Evolutionary conservation across 2,329 filamentous ascomycete species (phyloP).

Genomic region (Neonectria neomacrospora): DNA sequence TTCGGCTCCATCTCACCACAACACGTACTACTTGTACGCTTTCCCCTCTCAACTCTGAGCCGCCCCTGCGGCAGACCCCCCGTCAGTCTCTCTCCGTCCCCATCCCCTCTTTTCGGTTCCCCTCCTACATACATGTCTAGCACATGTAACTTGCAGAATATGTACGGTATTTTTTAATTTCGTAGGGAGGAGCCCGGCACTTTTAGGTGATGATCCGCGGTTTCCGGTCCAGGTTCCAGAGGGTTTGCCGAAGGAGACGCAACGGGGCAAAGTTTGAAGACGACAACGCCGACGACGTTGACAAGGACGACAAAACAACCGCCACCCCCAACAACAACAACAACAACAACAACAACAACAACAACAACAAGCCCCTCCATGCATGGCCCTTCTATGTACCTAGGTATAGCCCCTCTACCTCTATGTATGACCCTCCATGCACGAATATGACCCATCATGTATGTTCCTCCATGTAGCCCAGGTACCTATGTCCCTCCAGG

Average conservation of each 20-base stretch:
- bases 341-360: neutral
- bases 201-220: conserved; percentile 37
- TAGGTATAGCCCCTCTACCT: too few species aligned
- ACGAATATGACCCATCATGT: too few species aligned
- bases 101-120: conserved; percentile 19
- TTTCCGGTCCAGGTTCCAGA: conserved; percentile 31
- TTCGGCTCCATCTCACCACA: conserved; percentile 13
- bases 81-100: conserved; percentile 1
- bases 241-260: conserved; percentile 9
- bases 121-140: conserved; percentile 10
- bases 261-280: conserved; percentile 18
- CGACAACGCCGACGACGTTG: conserved; percentile 9
- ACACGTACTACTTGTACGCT: neutral
- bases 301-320: conserved; percentile 1
- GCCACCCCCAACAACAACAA: conserved; percentile 1
- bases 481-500: neutral
- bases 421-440: neutral
- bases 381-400: too few species aligned
- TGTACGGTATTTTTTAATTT: conserved; percentile 24
- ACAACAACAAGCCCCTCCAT: neutral
- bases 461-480: too few species aligned
- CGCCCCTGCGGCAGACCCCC: conserved; percentile 16
- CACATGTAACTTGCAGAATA: neutral
- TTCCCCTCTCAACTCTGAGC: conserved; percentile 10
- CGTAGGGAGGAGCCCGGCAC: conserved; percentile 25